These are phyloP conservation scores for Primulina tabacum DNA, from an alignment of 257 asterid species.

Conservation along the genomic window DNA sequence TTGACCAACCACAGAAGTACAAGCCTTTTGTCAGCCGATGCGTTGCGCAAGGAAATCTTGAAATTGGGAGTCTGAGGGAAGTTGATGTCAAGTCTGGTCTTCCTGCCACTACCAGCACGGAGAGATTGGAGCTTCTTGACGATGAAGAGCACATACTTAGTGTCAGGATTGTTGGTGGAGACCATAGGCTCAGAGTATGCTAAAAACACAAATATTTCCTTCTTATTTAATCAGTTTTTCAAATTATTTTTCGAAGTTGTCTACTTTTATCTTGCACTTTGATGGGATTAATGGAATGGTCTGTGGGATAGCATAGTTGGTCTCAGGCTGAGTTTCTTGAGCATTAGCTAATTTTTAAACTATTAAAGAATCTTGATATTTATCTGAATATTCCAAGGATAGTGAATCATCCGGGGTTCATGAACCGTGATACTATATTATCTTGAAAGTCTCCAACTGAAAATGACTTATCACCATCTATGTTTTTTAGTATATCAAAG, in stretches of 20 bases:
- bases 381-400: neutral
- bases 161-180: constrained; percentile 74
- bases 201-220: neutral
- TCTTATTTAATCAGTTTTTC: neutral
- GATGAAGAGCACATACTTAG: constrained; percentile 72
- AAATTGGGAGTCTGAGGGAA: constrained; percentile 73
- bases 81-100: constrained; percentile 81
- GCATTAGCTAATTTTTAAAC: neutral
- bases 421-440: neutral
- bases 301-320: neutral
- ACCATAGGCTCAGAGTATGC: constrained; percentile 70
- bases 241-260: neutral
- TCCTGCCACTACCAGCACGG: constrained; percentile 89
- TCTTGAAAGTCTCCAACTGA: neutral
- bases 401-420: neutral
- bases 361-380: neutral
- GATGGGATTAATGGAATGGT: neutral
- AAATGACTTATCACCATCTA: neutral
- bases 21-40: constrained; percentile 78
- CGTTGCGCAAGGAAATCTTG: constrained; percentile 60
- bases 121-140: constrained; percentile 78
- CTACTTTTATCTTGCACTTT: constrained; percentile 5
- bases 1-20: constrained; percentile 81
- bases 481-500: neutral
- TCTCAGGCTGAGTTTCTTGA: neutral